Conservation (phyloP, 129 eudicot species). For the Flaveria sonorensis region DNA sequence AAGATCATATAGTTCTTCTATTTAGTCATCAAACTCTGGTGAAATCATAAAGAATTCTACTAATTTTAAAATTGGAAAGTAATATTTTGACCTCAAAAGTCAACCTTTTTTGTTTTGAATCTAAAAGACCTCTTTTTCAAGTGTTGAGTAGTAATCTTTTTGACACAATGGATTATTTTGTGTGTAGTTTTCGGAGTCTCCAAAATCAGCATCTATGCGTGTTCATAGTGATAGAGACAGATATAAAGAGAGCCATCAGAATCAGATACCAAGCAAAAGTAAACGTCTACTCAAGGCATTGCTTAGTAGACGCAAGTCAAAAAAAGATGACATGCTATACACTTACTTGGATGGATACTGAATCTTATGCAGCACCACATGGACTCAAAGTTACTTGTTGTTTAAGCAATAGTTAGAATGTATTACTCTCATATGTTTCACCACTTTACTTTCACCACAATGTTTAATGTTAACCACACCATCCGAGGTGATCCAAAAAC, state of each 20-base stretch:
- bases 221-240: constrained; percentile 52
- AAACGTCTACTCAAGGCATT: constrained; percentile 90
- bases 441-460: neutral
- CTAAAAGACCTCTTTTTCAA: neutral
- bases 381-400: neutral
- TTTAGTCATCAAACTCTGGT: neutral
- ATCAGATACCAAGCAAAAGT: constrained; percentile 83
- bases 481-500: neutral
- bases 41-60: neutral
- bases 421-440: constrained; percentile 19
- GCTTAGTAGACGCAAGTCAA: constrained; percentile 83
- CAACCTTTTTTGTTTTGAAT: neutral
- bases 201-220: constrained; percentile 89
- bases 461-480: neutral
- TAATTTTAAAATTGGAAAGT: neutral
- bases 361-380: constrained; percentile 15
- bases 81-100: constrained; percentile 19
- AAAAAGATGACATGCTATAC: constrained; percentile 82
- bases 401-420: no score
- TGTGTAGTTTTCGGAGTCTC: constrained; percentile 53
- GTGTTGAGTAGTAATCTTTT: constrained; percentile 9
- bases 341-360: constrained; percentile 90
- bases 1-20: neutral
- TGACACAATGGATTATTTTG: constrained; percentile 6
- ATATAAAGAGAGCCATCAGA: constrained; percentile 48